Base-by-base conservation (phyloP, 345 rosid species). In the Salix udensis region DNA sequence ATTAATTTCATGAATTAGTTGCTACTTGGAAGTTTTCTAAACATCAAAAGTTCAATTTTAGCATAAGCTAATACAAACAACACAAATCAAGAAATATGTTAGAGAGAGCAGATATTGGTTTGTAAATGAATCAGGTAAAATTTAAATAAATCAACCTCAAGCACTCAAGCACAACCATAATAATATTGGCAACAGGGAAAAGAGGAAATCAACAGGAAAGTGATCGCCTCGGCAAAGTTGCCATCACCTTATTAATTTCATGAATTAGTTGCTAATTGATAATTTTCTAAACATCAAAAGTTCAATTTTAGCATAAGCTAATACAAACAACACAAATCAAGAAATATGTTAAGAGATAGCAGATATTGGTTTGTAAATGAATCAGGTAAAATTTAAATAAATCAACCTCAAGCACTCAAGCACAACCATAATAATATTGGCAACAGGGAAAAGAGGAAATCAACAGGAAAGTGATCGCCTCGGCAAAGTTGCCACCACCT, bases 361-460 rank as follows among this genome's bases (percentile, higher is more conserved):
- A 76, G 16, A 76, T 76, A 65, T 76, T 30, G n/a, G 48, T 36
- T 30, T 13, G 24, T n/a, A 61, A 37, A 16, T 8, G n/a, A 31
- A 70, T 30, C 24, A 61, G 74, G 70, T 70, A 67, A 24, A n/a
- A 70, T 76, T 48, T 14, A 70, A 50, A 30, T 7, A 44, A 16
- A 61, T 26, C 52, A 58, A 40, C 58, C 66, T 11, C n/a, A 26
- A 4, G 19, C 14, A 67, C 12, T 52, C 44, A 8, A 14, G 37
- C 21, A 65, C 7, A 18, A 28, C 34, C 64, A 28, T 31, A 5
- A 72, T 62, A 65, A 77, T 84, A 48, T 85, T 10, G 88, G 88
- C 88, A 87, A 87, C 88, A 87, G 87, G 71, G 34, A 84, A 85
- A 86, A 76, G 82, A 83, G 82, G 88, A 71, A 73, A 82, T 73